phyloP scores from a whole-genome alignment of 306 rosid genomes.

The Begonia peltatifolia region DNA sequence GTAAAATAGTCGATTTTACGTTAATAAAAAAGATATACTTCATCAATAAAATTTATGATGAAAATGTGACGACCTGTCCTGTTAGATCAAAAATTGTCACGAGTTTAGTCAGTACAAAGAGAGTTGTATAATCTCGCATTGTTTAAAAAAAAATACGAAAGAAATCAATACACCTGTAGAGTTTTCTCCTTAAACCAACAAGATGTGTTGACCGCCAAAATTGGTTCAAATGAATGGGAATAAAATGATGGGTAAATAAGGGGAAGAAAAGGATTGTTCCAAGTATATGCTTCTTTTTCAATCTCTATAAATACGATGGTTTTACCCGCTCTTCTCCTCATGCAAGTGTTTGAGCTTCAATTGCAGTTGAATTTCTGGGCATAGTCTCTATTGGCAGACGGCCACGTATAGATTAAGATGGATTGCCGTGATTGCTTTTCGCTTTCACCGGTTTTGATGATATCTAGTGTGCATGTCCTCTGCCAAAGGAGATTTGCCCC shows the following conservation, averaged over 20 bases:
- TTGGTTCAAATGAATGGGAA: too few species aligned
- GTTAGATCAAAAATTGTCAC: too few species aligned
- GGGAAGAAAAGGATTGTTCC: background rate
- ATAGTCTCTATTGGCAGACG: slow-evolving; percentile 14
- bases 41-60: too few species aligned
- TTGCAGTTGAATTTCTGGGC: slow-evolving; percentile 17
- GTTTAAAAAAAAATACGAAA: too few species aligned
- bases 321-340: background rate
- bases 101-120: too few species aligned
- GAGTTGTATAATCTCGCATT: too few species aligned
- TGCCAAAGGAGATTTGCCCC: slow-evolving; percentile 12
- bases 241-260: too few species aligned
- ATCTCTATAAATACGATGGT: slow-evolving; percentile 4
- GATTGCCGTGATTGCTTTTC: background rate
- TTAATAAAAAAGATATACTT: too few species aligned
- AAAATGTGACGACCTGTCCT: background rate
- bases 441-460: background rate
- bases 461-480: background rate
- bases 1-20: too few species aligned
- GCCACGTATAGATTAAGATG: background rate
- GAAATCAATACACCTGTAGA: too few species aligned
- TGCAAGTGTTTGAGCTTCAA: background rate
- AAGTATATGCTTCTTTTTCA: slow-evolving; percentile 1
- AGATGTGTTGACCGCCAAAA: too few species aligned
- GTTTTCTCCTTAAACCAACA: too few species aligned